Evolutionary conservation across 129 eudicot genomes (phyloP), one percentile per base, ranked within the genome.

Genomic region (Saussurea involucrata): DNA sequence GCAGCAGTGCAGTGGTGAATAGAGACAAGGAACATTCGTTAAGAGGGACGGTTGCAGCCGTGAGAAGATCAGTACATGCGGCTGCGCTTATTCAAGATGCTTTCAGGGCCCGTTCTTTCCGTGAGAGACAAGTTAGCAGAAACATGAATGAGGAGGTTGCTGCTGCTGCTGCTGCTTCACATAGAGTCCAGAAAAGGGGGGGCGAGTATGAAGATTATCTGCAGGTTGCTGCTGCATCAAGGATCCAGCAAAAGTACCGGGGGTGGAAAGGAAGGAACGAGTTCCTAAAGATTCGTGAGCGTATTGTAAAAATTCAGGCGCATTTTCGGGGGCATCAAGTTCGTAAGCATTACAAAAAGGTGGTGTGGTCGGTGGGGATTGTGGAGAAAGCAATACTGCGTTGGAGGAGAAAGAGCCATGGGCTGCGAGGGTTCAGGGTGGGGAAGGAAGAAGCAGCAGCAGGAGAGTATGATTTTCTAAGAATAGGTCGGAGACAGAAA

Each of bases 221-320:
- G 64, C 81, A 78, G 61, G 66, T 81, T 31, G 34, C 34, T 32
- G 78, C 82, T 24, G 85, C 85, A 13, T 13, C 63, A 49, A 76
- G 67, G 70, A 82, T 82, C 29, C 87, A 83, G 70, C 77, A 74
- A 46, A 83, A 83, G 72, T 83, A 78, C 34, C 61, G 83, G 1
- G 76, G 81, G 25, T 83, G 87, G 83, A 78, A 78, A 66, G 68
- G 77, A 11, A 83, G 83, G 46, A 78, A 74, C 17, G 74, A 83
- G 4, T 83, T 74, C 15, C 61, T 78, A 42, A 83, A 74, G 33
- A 69, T 79, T 2, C 77, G 83, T 46, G 63, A 63, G 33, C 69
- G 81, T 32, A 70, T 83, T 60, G 87, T 78, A 25, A 61, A 78
- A 36, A 74, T 83, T 49, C 83, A 80, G 83, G 83, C 83, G 66